phyloP scores from a whole-genome alignment of 2,329 filamentous ascomycete species.

The Chaetomium globosum region DNA sequence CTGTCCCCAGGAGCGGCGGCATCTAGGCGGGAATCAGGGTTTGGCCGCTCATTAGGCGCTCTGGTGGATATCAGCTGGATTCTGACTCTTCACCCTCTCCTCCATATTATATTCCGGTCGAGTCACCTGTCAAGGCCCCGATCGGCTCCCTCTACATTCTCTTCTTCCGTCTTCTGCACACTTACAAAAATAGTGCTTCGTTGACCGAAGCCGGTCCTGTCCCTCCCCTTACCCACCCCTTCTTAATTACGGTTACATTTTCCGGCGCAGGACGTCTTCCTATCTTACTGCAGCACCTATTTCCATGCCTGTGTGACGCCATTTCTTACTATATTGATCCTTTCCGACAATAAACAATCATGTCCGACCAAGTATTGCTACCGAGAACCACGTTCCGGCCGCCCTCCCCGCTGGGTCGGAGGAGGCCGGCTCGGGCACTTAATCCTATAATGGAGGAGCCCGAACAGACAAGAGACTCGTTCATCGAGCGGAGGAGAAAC shows the following conservation, averaged over 20 bases:
- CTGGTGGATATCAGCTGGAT: slow-evolving; percentile 30
- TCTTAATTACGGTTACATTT: slow-evolving; percentile 37
- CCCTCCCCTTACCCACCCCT: slow-evolving; percentile 42
- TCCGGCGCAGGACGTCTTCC: slow-evolving; percentile 42
- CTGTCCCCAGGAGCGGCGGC: neutral
- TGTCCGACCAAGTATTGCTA: slow-evolving; percentile 52
- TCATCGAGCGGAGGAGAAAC: slow-evolving; percentile 39
- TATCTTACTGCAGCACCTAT: slow-evolving; percentile 37
- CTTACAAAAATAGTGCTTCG: slow-evolving; percentile 45
- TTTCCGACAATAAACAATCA: slow-evolving; percentile 47
- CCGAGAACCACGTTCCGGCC: slow-evolving; percentile 50
- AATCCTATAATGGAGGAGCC: slow-evolving; percentile 67
- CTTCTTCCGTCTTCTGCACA: slow-evolving; percentile 41
- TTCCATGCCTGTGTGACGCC: slow-evolving; percentile 36
- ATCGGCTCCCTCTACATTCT: slow-evolving; percentile 41
- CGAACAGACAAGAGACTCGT: slow-evolving; percentile 41
- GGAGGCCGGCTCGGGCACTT: slow-evolving; percentile 54
- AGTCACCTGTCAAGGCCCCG: slow-evolving; percentile 30
- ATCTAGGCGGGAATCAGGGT: slow-evolving; percentile 23
- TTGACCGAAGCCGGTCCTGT: slow-evolving; percentile 52
- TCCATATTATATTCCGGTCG: slow-evolving; percentile 36
- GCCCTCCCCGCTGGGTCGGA: slow-evolving; percentile 59
- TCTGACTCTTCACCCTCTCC: slow-evolving; percentile 20
- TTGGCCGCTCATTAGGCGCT: slow-evolving; percentile 34
- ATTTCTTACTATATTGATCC: slow-evolving; percentile 28